phyloP scores from a whole-genome alignment of 169 alveolate genomes.

The Perkinsus olseni region DNA sequence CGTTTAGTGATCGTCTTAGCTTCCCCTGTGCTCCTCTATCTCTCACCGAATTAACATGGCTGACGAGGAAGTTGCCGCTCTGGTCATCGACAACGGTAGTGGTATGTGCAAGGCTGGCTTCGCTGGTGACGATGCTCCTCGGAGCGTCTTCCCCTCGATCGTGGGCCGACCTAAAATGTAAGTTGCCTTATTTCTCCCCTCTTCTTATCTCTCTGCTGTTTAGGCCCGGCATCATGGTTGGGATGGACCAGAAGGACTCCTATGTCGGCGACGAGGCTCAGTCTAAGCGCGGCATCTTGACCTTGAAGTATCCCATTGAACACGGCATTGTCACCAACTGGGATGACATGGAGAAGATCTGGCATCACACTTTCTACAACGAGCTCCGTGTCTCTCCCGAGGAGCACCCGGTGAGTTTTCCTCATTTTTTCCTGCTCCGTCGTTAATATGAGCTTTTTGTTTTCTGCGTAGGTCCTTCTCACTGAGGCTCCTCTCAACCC shows the following conservation, averaged over 20 bases:
- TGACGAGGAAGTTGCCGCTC: constrained; percentile 74
- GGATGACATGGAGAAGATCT: constrained; percentile 97
- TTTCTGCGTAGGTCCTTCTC: constrained; percentile 48
- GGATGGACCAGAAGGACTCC: constrained; percentile 86
- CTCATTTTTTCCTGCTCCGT: not conserved
- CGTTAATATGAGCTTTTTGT: not conserved
- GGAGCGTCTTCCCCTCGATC: constrained; percentile 87
- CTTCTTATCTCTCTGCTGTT: not conserved
- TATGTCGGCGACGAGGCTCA: constrained; percentile 97
- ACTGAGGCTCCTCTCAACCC: constrained; percentile 98
- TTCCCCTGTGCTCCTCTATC: not conserved
- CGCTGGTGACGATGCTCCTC: constrained; percentile 95
- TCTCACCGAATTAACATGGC: constrained; percentile 49
- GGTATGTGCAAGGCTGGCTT: constrained; percentile 94
- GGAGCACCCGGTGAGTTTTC: constrained; percentile 75
- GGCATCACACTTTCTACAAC: constrained; percentile 95
- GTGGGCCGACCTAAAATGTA: constrained; percentile 71
- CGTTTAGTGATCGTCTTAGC: not conserved
- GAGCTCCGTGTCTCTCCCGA: constrained; percentile 92
- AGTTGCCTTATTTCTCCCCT: not conserved
- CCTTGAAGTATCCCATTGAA: constrained; percentile 89
- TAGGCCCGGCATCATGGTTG: constrained; percentile 81
- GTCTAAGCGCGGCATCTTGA: constrained; percentile 87
- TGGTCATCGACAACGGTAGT: constrained; percentile 92
- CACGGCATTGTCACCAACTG: constrained; percentile 95